Conservation (phyloP, 768 basidiomycete genomes). For the Russula earlei region DNA sequence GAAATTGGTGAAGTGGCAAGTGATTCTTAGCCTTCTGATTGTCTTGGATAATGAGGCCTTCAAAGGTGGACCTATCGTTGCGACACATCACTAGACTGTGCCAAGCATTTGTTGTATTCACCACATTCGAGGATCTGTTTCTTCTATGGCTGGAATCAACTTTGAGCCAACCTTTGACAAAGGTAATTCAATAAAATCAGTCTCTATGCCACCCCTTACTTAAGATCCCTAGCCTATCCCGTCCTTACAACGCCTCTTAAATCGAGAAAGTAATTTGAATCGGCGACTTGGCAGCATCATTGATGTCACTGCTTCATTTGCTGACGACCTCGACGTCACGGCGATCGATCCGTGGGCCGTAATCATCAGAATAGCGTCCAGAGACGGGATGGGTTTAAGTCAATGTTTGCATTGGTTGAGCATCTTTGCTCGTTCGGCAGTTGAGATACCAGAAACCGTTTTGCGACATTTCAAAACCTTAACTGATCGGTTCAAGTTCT, state of each 20-base stretch:
- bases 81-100: slow-evolving; percentile 45
- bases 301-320: slow-evolving; percentile 26
- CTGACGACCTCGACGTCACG: slow-evolving; percentile 25
- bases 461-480: slow-evolving; percentile 41
- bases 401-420: slow-evolving; percentile 50
- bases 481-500: slow-evolving; percentile 30
- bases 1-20: slow-evolving; percentile 7
- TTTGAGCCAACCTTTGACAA: slow-evolving; percentile 28
- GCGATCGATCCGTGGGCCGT: slow-evolving; percentile 47
- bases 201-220: not conserved
- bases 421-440: slow-evolving; percentile 52
- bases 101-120: slow-evolving; percentile 46
- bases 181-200: slow-evolving; percentile 32
- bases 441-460: slow-evolving; percentile 46
- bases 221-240: slow-evolving; percentile 36
- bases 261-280: slow-evolving; percentile 38
- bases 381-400: slow-evolving; percentile 35
- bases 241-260: slow-evolving; percentile 49
- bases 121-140: slow-evolving; percentile 48
- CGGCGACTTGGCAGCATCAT: slow-evolving; percentile 32
- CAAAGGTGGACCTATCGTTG: slow-evolving; percentile 25
- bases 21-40: not conserved
- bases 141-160: slow-evolving; percentile 48
- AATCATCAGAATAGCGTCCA: slow-evolving; percentile 35
- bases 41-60: not conserved